phyloP scores from a whole-genome alignment of 345 rosid genomes.

The Salix purpurea region DNA sequence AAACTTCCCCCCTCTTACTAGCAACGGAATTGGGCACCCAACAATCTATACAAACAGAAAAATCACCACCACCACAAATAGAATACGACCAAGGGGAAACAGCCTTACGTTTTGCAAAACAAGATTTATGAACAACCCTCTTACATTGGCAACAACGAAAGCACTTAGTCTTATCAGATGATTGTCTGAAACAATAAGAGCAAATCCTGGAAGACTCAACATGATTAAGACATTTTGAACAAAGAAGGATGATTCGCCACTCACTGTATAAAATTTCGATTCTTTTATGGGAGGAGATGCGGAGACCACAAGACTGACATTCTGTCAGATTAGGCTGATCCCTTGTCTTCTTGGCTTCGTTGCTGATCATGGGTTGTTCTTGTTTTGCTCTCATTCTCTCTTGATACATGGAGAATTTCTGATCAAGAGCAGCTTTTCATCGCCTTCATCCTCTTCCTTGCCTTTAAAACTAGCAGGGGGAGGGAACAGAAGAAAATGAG shows the following conservation, averaged over 20 bases:
- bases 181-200: conserved; percentile 48
- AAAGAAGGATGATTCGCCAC: conserved; percentile 51
- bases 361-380: not conserved
- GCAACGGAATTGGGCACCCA: conserved; percentile 50
- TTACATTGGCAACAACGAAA: conserved; percentile 33
- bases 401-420: not conserved
- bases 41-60: conserved; percentile 51
- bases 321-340: conserved; percentile 49
- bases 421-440: not conserved
- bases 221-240: conserved; percentile 30
- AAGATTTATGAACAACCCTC: conserved; percentile 35
- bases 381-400: not conserved
- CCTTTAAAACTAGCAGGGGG: not conserved
- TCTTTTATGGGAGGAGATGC: conserved; percentile 25
- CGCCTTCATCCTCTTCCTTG: not conserved
- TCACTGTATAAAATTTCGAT: conserved; percentile 51
- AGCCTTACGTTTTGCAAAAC: conserved; percentile 28
- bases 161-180: conserved; percentile 8
- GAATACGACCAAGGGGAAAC: conserved; percentile 43
- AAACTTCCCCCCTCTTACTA: conserved; percentile 4
- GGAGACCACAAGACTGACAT: conserved; percentile 55
- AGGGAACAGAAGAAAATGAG: not conserved
- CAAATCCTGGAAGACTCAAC: conserved; percentile 41
- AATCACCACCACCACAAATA: conserved; percentile 16
- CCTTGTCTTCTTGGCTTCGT: conserved; percentile 42